Evolutionary conservation across 192 early-diverging fungal species (phyloP), one percentile per base, ranked within the genome.

Genomic region (Piromyces sp.): DNA sequence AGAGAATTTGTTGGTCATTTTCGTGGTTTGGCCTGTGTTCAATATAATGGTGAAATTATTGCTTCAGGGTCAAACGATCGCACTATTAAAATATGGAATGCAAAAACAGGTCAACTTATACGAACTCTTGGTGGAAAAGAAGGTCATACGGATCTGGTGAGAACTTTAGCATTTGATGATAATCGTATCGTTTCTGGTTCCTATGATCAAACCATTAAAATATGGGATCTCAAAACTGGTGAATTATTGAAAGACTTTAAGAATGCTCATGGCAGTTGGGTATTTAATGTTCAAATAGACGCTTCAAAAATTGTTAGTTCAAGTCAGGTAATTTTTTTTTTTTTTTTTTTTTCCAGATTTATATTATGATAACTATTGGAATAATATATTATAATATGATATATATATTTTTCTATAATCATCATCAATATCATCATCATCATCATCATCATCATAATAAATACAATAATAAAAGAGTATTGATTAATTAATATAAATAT

Each of bases 1-100:
- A 86, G 88, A 42, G 91, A 88, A 33, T 90, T 96, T 68, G 84
- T 86, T 22, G 95, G 94, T 11, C 95, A 98, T 84, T 84, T 85
- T 6, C 90, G 94, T 12, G 95, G 96, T 28, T 90, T 98, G 19
- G 95, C 96, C 0, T 96, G 95, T 82, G 88, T 97, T 12, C 94
- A 96, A 82, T 96, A 93, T 86, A 95, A 98, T 82, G 96, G 95
- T 36, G 87, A 88, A 14, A 85, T 87, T 36, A 94, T 97, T 81
- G 92, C 94, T 14, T 94, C 93, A 30, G 96, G 96, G 30, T 94
- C 93, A 30, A 94, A 92, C 83, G 94, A 95, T 84, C 88, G 93
- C 84, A 90, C 92, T 19, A 94, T 97, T 81, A 92, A 92, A 83
- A 85, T 97, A 30, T 97, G 95, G 82, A 36, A 82, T 80, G 38